A percentile compares a stretch with the other conserved stretches of the same genome.
These are phyloP conservation scores for Nothophoma quercina DNA, from an alignment of 2,329 filamentous ascomycete species.

Conservation along the genomic window DNA sequence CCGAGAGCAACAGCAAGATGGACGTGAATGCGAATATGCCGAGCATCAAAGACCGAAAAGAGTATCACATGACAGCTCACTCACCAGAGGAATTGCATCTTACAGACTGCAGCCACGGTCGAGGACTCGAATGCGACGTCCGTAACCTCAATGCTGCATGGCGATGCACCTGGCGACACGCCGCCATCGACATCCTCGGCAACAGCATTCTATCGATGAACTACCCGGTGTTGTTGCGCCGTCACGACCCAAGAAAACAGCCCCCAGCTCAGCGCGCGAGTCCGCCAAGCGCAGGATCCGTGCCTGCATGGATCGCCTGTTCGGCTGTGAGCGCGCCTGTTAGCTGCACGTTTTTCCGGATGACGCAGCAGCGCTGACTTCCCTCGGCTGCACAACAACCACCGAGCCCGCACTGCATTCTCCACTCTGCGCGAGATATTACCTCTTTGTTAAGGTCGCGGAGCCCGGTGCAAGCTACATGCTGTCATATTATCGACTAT, in stretches of 20 bases:
- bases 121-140: conserved; percentile 18
- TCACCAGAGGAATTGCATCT: conserved; percentile 45
- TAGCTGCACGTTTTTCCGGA: conserved; percentile 30
- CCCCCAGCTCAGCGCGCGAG: conserved; percentile 22
- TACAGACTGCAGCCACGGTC: conserved; percentile 25
- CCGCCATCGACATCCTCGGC: conserved; percentile 24
- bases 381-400: conserved; percentile 33
- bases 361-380: conserved; percentile 40
- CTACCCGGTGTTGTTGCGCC: conserved; percentile 14
- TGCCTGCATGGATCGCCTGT: conserved; percentile 19
- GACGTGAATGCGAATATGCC: conserved; percentile 2
- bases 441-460: conserved; percentile 16
- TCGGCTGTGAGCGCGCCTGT: conserved; percentile 21
- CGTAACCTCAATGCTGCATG: conserved; percentile 12
- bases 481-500: conserved; percentile 28
- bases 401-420: conserved; percentile 22
- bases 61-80: conserved; percentile 42
- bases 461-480: conserved; percentile 34
- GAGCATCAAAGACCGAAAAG: conserved; percentile 3
- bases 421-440: conserved; percentile 5
- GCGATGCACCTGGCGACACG: conserved; percentile 31
- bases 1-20: conserved; percentile 3
- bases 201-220: conserved; percentile 35
- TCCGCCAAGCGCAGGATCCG: conserved; percentile 32
- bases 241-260: conserved; percentile 24